These are phyloP conservation scores for Marasmius fiardii DNA, from an alignment of 1,284 basidiomycete species.

Conservation along the genomic window DNA sequence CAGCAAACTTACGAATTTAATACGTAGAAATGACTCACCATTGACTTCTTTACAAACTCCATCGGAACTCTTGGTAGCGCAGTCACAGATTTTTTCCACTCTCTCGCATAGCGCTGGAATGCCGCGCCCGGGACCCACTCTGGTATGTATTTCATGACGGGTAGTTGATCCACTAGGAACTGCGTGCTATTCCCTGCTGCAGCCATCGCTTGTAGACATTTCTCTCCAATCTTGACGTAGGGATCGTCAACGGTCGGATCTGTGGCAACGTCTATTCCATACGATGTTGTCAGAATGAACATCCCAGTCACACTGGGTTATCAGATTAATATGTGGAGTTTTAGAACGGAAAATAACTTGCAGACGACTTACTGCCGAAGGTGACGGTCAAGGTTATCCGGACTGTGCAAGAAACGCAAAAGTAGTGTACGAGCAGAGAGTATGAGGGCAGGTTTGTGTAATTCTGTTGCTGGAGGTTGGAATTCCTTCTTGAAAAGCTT, in stretches of 20 bases:
- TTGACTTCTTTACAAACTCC: background rate
- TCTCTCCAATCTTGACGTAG: background rate
- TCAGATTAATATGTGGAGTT: no score
- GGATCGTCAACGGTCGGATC: background rate
- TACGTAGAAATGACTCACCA: background rate
- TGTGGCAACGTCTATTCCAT: constrained; percentile 1
- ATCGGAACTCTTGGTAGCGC: background rate
- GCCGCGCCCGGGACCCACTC: constrained; percentile 1
- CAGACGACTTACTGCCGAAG: background rate
- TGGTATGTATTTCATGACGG: constrained; percentile 3
- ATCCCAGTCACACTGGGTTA: background rate
- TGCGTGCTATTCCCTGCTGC: background rate
- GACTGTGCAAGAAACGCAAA: background rate
- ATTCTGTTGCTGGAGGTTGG: background rate
- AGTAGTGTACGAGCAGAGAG: background rate
- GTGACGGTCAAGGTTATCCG: background rate
- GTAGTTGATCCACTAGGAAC: background rate
- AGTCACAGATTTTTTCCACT: background rate
- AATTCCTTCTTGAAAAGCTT: background rate
- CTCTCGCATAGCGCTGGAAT: constrained; percentile 4
- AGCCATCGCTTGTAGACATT: background rate
- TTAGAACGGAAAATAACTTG: no score
- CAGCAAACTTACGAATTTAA: background rate
- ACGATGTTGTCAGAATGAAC: background rate
- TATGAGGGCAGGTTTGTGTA: background rate